Evolutionary conservation across 805 yeast species (phyloP).

Genomic region (Yarrowia osloensis): DNA sequence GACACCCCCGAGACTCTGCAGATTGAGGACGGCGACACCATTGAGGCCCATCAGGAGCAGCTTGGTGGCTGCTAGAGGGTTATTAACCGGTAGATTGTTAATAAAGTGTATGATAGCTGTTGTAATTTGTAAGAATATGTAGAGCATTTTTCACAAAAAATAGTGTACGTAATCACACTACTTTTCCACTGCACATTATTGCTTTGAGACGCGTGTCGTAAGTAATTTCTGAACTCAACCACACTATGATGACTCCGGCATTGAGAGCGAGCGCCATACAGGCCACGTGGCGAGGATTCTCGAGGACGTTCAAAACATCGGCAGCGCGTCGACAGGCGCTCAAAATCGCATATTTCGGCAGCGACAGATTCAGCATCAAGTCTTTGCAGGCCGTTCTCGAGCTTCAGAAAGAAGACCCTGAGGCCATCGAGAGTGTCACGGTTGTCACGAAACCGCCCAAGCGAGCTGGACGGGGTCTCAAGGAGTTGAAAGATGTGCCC

Average conservation of each 20-base stretch:
- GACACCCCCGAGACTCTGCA: constrained; percentile 89
- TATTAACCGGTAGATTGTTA: neutral
- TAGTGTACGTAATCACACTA: neutral
- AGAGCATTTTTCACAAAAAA: too few relatives aligned
- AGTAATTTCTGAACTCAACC: neutral
- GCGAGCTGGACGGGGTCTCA: constrained; percentile 59
- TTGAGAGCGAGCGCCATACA: neutral
- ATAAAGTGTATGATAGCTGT: constrained; percentile 11
- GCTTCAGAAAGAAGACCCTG: constrained; percentile 34
- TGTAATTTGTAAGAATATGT: too few relatives aligned
- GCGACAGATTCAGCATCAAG: constrained; percentile 67
- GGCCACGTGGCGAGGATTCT: neutral
- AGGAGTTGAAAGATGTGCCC: constrained; percentile 54
- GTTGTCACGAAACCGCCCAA: constrained; percentile 67
- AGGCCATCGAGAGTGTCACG: constrained; percentile 49
- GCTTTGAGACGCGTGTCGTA: neutral
- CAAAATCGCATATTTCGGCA: constrained; percentile 70
- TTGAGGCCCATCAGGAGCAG: constrained; percentile 94
- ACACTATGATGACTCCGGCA: neutral
- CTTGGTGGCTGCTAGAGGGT: constrained; percentile 17
- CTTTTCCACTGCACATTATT: neutral
- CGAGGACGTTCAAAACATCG: neutral
- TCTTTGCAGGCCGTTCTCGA: constrained; percentile 50
- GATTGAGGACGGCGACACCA: constrained; percentile 92
- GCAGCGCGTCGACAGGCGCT: constrained; percentile 26